Conservation (phyloP, 768 basidiomycete genomes). For the Tephrocybe sp. region DNA sequence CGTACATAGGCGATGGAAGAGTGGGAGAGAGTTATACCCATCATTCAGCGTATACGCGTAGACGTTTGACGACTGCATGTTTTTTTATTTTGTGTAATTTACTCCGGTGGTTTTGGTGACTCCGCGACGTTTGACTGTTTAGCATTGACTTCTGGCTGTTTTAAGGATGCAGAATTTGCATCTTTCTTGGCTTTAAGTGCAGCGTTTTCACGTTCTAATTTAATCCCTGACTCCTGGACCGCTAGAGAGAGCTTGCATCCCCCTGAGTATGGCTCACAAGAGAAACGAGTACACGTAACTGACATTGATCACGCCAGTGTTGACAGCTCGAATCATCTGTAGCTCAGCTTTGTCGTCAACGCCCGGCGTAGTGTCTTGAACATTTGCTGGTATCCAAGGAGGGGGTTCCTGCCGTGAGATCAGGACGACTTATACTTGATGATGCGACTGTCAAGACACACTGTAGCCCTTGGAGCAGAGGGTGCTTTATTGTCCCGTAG, state of each 20-base stretch:
- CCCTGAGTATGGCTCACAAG: neutral
- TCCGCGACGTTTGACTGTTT: constrained; percentile 1
- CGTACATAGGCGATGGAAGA: constrained; percentile 83
- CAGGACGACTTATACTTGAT: neutral
- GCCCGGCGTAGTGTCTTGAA: constrained; percentile 67
- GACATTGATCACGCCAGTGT: constrained; percentile 83
- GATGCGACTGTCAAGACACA: constrained; percentile 15
- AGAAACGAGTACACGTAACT: constrained; percentile 18
- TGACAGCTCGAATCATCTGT: constrained; percentile 76
- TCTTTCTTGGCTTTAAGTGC: constrained; percentile 16
- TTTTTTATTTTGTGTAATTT: constrained; percentile 7
- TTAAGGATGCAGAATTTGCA: neutral
- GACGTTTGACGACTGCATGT: constrained; percentile 58
- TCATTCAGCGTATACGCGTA: constrained; percentile 92
- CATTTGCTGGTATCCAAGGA: constrained; percentile 78
- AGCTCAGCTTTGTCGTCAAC: constrained; percentile 66
- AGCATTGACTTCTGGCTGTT: neutral
- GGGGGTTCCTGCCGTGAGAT: constrained; percentile 54
- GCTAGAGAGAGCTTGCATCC: constrained; percentile 62
- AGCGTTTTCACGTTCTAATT: constrained; percentile 44
- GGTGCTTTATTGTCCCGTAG: constrained; percentile 67
- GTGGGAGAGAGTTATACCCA: constrained; percentile 93
- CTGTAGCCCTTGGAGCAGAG: constrained; percentile 48
- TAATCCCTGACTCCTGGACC: constrained; percentile 79
- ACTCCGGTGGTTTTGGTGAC: neutral